Base-by-base conservation (phyloP, 306 rosid species). In the Prinsepia uniflora region DNA sequence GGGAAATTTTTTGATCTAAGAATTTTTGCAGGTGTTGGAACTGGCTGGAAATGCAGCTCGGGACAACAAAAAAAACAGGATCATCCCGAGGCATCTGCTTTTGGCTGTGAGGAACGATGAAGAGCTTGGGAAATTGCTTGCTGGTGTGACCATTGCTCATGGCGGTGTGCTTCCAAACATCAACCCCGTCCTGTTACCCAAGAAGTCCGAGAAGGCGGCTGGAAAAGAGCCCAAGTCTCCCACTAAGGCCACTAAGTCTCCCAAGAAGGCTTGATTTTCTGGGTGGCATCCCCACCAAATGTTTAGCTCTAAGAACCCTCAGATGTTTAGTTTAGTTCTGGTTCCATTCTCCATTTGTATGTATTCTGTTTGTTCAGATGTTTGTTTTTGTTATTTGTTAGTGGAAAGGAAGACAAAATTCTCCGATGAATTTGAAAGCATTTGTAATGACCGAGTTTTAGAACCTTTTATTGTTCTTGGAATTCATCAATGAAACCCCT, bases 1-100 rank as follows among this genome's bases (percentile, higher is more conserved):
- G 44, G 41, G 14, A n/a, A 68, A 50, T 6, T 8, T 61, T 39
- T 13, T 55, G 49, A 68, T 18, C 12, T 46, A 41, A 41, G n/a
- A 0, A 9, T n/a, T 52, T 52, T 52, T 54, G 10, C 13, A 92
- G 96, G 94, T 92, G 24, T 74, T 92, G 77, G 96, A 92, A 36
- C 80, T 92, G 79, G 98, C 98, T 50, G 98, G 98, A 65, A 92
- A 92, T 80, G 98, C 98, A 0, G 98, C 98, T 2, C 73, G 98
- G 6, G 98, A 92, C 45, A 92, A 89, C 83, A 89, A 92, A 84
- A 92, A 89, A 83, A 92, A 77, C 6, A 86, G 94, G 68, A 89
- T 92, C 2, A 87, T 83, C 1, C 96, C 98, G 0, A 80, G 96
- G 72, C 98, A 92, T 43, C 80, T 92, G 4, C 54, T 92, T 15